Evolutionary conservation across 192 early-diverging fungal species (phyloP).

Genomic region (Backusella liffmaniae): DNA sequence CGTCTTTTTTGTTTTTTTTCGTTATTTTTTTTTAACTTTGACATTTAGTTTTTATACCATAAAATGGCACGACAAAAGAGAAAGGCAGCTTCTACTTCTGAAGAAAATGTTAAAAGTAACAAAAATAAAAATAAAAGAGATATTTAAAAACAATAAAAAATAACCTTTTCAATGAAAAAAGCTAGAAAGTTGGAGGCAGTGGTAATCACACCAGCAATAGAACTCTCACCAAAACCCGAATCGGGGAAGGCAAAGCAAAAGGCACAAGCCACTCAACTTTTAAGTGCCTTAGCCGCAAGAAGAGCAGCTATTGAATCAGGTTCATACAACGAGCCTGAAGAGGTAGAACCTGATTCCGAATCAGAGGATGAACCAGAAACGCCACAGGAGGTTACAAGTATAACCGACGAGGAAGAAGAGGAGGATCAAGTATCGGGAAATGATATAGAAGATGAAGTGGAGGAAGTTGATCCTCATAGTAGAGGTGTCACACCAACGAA

Average conservation of each 20-base stretch:
- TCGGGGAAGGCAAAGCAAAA: background rate
- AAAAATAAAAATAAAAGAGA: background rate
- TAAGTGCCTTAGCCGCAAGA: constrained; percentile 24
- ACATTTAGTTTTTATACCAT: background rate
- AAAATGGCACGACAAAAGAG: constrained; percentile 4
- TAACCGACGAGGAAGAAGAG: constrained; percentile 2
- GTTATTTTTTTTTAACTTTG: background rate
- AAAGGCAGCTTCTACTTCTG: background rate
- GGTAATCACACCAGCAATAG: background rate
- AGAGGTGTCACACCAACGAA: background rate
- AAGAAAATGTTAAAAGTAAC: background rate
- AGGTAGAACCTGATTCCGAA: constrained; percentile 1
- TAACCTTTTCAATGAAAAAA: background rate
- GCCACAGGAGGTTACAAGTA: background rate
- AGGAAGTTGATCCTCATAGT: background rate
- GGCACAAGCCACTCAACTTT: background rate
- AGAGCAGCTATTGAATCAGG: constrained; percentile 15
- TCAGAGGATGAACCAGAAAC: constrained; percentile 22
- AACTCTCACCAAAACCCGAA: background rate
- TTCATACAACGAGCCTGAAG: background rate
- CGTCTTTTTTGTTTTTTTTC: background rate
- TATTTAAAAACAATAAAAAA: background rate
- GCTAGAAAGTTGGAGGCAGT: background rate
- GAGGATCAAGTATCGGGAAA: background rate
- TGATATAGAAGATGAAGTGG: background rate